Evolutionary conservation across 2,329 filamentous ascomycete species (phyloP).

Genomic region (Thermomyces lanuginosus): DNA sequence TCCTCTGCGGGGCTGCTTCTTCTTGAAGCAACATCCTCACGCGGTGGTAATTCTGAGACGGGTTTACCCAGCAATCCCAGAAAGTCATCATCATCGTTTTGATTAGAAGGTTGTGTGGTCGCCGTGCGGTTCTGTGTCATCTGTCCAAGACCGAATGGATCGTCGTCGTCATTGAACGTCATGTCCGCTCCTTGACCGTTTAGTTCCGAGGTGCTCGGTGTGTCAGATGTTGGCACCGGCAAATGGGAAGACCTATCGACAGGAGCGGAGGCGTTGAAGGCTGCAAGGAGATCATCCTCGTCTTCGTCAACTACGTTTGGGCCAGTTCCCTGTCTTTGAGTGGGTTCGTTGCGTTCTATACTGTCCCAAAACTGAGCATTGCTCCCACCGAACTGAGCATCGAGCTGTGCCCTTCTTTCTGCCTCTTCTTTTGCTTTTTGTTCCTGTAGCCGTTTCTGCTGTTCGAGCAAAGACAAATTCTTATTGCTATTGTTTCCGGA

Average conservation of each 20-base stretch:
- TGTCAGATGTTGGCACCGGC: conserved; percentile 28
- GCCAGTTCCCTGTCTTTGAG: no score
- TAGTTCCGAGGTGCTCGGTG: conserved; percentile 8
- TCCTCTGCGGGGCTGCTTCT: conserved; percentile 9
- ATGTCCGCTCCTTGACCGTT: conserved; percentile 11
- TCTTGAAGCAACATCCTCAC: no score
- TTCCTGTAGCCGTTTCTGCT: conserved; percentile 56
- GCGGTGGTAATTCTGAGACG: conserved; percentile 34
- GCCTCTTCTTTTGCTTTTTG: conserved; percentile 60
- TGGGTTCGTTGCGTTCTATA: conserved; percentile 36
- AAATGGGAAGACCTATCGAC: conserved; percentile 46
- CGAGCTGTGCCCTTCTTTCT: conserved; percentile 53
- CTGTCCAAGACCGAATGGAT: conserved; percentile 67
- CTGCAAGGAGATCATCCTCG: conserved; percentile 45
- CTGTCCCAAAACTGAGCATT: conserved; percentile 59
- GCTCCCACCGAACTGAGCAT: conserved; percentile 55
- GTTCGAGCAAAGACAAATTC: conserved; percentile 52
- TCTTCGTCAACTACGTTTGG: no score
- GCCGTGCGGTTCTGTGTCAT: conserved; percentile 40
- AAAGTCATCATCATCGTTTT: conserved; percentile 45
- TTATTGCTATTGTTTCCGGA: conserved; percentile 36
- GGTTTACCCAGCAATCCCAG: conserved; percentile 45
- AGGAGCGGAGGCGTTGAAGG: conserved; percentile 43
- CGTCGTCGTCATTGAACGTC: conserved; percentile 47
- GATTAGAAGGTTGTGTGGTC: conserved; percentile 24